A percentile compares a stretch with the other conserved stretches of the same genome.
These are phyloP conservation scores for Aspergillus sp. DNA, from an alignment of 2,329 filamentous ascomycete genomes.

Conservation along the genomic window DNA sequence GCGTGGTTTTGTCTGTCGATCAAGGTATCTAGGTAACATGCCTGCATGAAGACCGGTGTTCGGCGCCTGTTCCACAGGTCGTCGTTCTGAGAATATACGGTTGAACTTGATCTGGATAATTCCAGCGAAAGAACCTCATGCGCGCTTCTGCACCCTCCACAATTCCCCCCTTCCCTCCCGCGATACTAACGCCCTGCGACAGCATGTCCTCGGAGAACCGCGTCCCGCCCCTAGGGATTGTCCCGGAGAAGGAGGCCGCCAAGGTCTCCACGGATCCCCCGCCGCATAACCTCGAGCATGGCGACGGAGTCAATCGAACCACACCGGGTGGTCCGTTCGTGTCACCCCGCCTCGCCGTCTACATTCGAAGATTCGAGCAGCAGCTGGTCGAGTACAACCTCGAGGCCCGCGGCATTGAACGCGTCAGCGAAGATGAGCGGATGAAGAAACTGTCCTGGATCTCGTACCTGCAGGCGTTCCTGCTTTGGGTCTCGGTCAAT, in stretches of 20 bases:
- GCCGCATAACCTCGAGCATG: conserved; percentile 16
- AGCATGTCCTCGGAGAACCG: conserved; percentile 34
- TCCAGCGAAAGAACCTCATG: conserved; percentile 47
- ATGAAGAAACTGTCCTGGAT: conserved; percentile 50
- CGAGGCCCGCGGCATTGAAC: conserved; percentile 60
- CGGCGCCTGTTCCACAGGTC: conserved; percentile 21
- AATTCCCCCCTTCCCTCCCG: neutral
- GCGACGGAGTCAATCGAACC: conserved; percentile 13
- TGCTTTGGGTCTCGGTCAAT: conserved; percentile 64
- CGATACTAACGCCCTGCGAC: conserved; percentile 21
- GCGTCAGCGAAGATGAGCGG: conserved; percentile 56
- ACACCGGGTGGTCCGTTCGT: conserved; percentile 13
- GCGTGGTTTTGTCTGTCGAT: conserved; percentile 38
- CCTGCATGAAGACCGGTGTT: conserved; percentile 45
- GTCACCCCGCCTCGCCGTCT: conserved; percentile 27
- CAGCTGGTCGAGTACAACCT: conserved; percentile 46
- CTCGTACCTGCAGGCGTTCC: conserved; percentile 56
- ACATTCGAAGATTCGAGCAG: conserved; percentile 38
- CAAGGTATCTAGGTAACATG: conserved; percentile 41
- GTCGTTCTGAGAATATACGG: conserved; percentile 46
- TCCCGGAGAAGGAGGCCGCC: conserved; percentile 21
- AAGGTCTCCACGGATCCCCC: conserved; percentile 9
- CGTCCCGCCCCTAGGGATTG: conserved; percentile 27
- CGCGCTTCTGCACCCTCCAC: conserved; percentile 25
- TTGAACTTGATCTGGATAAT: conserved; percentile 48